These are phyloP conservation scores for Penicillium malachiteum DNA, from an alignment of 495 filamentous ascomycete species.

Conservation along the genomic window DNA sequence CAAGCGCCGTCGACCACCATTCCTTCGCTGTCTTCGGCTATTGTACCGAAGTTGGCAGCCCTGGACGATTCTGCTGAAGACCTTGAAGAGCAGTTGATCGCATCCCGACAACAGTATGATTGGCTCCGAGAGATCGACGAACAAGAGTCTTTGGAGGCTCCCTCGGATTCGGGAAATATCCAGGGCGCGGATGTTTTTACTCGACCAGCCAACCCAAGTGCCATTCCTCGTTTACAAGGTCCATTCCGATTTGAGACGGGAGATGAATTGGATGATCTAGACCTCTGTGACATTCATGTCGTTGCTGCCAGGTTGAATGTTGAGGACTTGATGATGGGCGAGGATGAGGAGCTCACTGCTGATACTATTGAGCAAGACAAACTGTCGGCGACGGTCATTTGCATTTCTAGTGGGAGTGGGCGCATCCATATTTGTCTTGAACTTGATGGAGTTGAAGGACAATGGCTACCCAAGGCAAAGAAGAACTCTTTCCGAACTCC, in stretches of 20 bases:
- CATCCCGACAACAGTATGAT: conserved; percentile 65
- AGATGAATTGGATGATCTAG: conserved; percentile 65
- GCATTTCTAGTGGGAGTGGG: conserved; percentile 69
- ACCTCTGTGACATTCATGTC: conserved; percentile 63
- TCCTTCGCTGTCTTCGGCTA: conserved; percentile 71
- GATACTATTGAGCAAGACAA: conserved; percentile 61
- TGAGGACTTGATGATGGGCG: conserved; percentile 52
- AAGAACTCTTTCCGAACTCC: conserved; percentile 41
- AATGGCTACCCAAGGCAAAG: conserved; percentile 73
- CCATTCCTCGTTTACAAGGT: conserved; percentile 78
- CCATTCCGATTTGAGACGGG: conserved; percentile 72
- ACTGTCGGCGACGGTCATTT: conserved; percentile 70
- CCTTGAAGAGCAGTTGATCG: conserved; percentile 48
- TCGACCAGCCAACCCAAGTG: conserved; percentile 67
- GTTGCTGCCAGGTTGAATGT: conserved; percentile 52
- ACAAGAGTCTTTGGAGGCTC: conserved; percentile 58
- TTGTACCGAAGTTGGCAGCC: conserved; percentile 63
- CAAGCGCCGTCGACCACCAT: conserved; percentile 71
- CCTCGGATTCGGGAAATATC: conserved; percentile 24
- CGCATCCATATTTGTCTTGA: conserved; percentile 78
- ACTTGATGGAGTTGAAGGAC: conserved; percentile 73
- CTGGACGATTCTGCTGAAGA: conserved; percentile 58
- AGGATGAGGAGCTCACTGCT: conserved; percentile 46
- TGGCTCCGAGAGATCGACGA: conserved; percentile 82
- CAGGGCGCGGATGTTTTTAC: conserved; percentile 66